Percentiles rank a stretch among this genome's conserved stretches.
phyloP scores from a whole-genome alignment of 768 basidiomycete genomes.

The Coprinopsis cinerea region DNA sequence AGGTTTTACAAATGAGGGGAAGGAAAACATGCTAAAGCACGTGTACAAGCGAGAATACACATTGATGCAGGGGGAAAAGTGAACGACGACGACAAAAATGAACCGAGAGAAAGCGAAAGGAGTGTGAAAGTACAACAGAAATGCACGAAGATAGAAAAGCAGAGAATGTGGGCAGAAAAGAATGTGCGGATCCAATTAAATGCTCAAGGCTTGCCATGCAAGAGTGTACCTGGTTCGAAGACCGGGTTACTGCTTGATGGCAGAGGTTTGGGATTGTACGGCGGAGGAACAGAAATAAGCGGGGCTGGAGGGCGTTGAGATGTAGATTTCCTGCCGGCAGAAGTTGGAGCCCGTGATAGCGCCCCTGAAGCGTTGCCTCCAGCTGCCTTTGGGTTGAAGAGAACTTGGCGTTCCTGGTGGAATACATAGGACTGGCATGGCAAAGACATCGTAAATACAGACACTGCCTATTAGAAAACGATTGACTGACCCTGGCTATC shows the following conservation, averaged over 20 bases:
- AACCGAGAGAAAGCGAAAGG: not conserved
- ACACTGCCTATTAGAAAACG: slow-evolving; percentile 7
- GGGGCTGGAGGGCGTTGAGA: slow-evolving; percentile 25
- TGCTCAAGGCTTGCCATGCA: slow-evolving; percentile 41
- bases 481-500: slow-evolving; percentile 66
- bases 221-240: slow-evolving; percentile 74
- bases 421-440: slow-evolving; percentile 76
- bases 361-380: slow-evolving; percentile 22
- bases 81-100: not conserved
- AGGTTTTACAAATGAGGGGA: not conserved
- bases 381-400: slow-evolving; percentile 40
- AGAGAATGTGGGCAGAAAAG: slow-evolving; percentile 11
- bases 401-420: slow-evolving; percentile 70
- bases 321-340: slow-evolving; percentile 18
- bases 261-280: slow-evolving; percentile 8
- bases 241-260: slow-evolving; percentile 16
- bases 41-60: not conserved
- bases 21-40: not conserved
- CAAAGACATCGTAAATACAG: slow-evolving; percentile 8
- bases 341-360: slow-evolving; percentile 37
- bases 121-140: not conserved
- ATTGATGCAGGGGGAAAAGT: not conserved
- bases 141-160: not conserved
- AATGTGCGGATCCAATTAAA: not conserved
- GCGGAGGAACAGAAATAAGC: slow-evolving; percentile 37